phyloP scores from a whole-genome alignment of 192 early-diverging fungal species.

The Backusella macrospora region DNA sequence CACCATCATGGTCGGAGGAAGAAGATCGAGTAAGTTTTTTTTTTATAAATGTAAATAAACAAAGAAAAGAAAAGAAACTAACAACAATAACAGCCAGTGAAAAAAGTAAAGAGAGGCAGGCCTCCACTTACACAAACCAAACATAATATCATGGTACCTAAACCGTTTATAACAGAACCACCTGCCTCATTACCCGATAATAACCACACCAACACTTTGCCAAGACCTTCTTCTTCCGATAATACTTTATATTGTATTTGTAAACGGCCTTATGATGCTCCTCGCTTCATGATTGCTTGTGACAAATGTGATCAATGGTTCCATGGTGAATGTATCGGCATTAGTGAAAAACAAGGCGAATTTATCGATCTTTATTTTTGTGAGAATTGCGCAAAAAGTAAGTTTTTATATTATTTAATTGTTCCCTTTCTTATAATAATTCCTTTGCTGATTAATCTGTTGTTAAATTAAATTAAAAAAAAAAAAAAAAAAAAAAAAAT shows the following conservation, averaged over 20 bases:
- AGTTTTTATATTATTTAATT: not conserved
- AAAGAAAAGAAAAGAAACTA: not conserved
- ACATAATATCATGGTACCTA: slow-evolving; percentile 10
- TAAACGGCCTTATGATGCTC: slow-evolving; percentile 51
- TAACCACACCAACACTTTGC: not conserved
- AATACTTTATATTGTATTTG: slow-evolving; percentile 61
- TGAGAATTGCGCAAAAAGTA: slow-evolving; percentile 50
- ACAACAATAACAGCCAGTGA: slow-evolving; percentile 11
- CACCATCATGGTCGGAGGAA: slow-evolving; percentile 7
- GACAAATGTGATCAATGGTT: slow-evolving; percentile 76
- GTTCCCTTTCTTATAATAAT: not conserved
- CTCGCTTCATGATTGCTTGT: slow-evolving; percentile 72
- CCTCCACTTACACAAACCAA: slow-evolving; percentile 16
- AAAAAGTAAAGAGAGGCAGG: slow-evolving; percentile 23
- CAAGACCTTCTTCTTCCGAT: slow-evolving; percentile 10
- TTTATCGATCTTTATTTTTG: slow-evolving; percentile 68
- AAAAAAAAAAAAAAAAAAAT: no score
- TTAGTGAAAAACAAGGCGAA: slow-evolving; percentile 55
- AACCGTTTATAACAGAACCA: slow-evolving; percentile 14
- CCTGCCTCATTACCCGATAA: not conserved
- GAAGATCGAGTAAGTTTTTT: slow-evolving; percentile 8
- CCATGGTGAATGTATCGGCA: slow-evolving; percentile 71
- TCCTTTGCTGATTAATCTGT: not conserved
- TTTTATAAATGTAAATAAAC: not conserved
- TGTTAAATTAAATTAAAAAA: no score